phyloP scores from a whole-genome alignment of 1,284 basidiomycete genomes.

The Lentinula novae-zelandiae region DNA sequence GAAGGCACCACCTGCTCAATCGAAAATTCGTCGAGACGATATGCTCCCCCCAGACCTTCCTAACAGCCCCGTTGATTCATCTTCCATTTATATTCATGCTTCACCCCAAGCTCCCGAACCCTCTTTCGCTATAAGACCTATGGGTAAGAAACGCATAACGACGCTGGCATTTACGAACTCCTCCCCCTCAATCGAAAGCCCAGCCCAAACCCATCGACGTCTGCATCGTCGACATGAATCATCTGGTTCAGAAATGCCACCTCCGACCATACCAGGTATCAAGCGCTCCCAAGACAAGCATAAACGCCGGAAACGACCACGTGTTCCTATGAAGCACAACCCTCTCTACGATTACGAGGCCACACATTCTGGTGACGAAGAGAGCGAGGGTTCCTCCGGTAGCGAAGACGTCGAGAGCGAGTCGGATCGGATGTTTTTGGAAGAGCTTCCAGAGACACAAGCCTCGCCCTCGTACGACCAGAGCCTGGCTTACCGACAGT shows the following conservation, averaged over 20 bases:
- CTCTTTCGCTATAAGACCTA: conserved; percentile 53
- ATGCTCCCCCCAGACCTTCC: conserved; percentile 39
- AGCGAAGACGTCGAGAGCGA: conserved; percentile 61
- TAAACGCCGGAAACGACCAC: conserved; percentile 21
- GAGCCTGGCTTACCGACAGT: conserved; percentile 58
- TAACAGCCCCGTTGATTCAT: neutral
- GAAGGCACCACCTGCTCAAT: neutral
- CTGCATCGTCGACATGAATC: conserved; percentile 7
- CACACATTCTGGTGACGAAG: conserved; percentile 76
- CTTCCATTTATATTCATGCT: neutral
- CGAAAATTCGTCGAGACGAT: conserved; percentile 13
- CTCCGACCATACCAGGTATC: conserved; percentile 27
- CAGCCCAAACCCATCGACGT: neutral
- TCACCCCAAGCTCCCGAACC: conserved; percentile 34
- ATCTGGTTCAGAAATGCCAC: neutral
- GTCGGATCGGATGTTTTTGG: conserved; percentile 66
- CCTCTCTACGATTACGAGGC: conserved; percentile 66
- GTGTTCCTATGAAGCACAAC: conserved; percentile 39
- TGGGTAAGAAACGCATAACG: conserved; percentile 20
- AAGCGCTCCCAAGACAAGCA: conserved; percentile 24
- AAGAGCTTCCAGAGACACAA: conserved; percentile 67
- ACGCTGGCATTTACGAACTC: conserved; percentile 24
- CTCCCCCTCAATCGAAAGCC: conserved; percentile 26
- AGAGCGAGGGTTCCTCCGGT: conserved; percentile 56
- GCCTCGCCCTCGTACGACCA: conserved; percentile 75